These are phyloP conservation scores for Rhodotorula sphaerocarpa DNA, from an alignment of 768 basidiomycete species.

Conservation along the genomic window DNA sequence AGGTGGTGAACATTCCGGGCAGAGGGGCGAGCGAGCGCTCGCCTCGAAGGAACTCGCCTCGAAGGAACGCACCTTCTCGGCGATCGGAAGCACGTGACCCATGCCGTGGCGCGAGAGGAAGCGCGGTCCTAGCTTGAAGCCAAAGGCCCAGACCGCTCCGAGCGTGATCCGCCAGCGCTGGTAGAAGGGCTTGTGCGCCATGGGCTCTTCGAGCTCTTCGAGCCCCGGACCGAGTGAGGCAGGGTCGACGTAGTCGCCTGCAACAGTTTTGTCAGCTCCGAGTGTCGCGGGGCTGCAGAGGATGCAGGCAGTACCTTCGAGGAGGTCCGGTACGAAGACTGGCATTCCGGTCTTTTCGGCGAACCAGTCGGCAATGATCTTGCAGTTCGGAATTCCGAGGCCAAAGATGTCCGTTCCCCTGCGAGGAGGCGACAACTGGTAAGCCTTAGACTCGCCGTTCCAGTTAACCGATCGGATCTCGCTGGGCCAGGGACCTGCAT, in stretches of 20 bases:
- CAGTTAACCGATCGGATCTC: too few relatives aligned
- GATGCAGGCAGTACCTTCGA: not conserved
- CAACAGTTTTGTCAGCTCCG: not conserved
- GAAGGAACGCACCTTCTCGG: not conserved
- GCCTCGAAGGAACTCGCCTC: too few relatives aligned
- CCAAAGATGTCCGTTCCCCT: conserved; percentile 13
- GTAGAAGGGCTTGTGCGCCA: not conserved
- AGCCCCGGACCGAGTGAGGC: not conserved
- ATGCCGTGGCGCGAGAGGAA: not conserved
- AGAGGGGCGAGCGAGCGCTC: not conserved
- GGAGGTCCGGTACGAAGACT: conserved; percentile 6
- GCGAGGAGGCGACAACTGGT: too few relatives aligned
- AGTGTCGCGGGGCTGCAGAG: not conserved
- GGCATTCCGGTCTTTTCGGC: not conserved
- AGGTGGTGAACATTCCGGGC: not conserved
- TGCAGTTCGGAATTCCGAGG: conserved; percentile 5
- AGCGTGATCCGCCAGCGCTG: not conserved
- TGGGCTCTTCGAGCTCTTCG: not conserved
- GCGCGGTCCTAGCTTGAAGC: not conserved
- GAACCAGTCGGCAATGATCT: conserved; percentile 12
- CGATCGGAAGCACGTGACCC: not conserved
- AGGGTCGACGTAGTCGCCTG: conserved; percentile 3
- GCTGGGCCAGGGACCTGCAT: not conserved
- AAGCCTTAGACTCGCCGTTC: too few relatives aligned
- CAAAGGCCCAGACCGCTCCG: not conserved